These are phyloP conservation scores for Rhytidhysteron rufulum DNA, from an alignment of 2,329 filamentous ascomycete genomes.

Conservation along the genomic window DNA sequence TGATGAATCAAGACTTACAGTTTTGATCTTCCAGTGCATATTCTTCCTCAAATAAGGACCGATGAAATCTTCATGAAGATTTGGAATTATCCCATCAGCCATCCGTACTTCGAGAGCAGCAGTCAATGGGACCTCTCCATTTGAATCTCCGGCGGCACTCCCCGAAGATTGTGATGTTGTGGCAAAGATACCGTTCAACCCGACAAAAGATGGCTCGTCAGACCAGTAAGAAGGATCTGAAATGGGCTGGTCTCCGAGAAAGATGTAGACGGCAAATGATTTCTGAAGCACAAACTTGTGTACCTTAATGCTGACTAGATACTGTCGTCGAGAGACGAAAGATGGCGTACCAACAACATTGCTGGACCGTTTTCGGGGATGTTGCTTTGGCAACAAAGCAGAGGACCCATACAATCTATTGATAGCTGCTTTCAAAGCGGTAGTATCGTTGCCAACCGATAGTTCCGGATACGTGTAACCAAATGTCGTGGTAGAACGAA, in stretches of 20 bases:
- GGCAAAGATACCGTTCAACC: constrained; percentile 52
- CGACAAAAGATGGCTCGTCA: constrained; percentile 54
- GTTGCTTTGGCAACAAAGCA: constrained; percentile 33
- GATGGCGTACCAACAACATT: constrained; percentile 6
- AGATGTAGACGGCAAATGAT: constrained; percentile 65
- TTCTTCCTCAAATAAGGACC: constrained; percentile 16
- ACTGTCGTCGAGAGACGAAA: constrained; percentile 43
- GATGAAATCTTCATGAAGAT: constrained; percentile 18
- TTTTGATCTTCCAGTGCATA: constrained; percentile 21
- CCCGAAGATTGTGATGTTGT: constrained; percentile 52
- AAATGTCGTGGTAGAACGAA: constrained; percentile 59
- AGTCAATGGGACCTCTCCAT: constrained; percentile 45
- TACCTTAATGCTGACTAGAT: constrained; percentile 64
- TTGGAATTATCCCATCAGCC: constrained; percentile 26
- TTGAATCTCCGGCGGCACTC: constrained; percentile 54
- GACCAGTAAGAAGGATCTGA: constrained; percentile 49
- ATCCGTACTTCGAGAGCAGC: constrained; percentile 35
- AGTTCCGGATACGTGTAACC: constrained; percentile 74
- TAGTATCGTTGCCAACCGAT: constrained; percentile 26
- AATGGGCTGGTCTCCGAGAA: constrained; percentile 52
- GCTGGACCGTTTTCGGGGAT: constrained; percentile 20
- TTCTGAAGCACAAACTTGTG: constrained; percentile 57
- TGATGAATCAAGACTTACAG: too few relatives aligned
- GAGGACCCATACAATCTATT: constrained; percentile 58
- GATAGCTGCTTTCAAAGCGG: constrained; percentile 49